Conservation (phyloP, 805 yeast species). For the Kregervanrija fluxuum region DNA sequence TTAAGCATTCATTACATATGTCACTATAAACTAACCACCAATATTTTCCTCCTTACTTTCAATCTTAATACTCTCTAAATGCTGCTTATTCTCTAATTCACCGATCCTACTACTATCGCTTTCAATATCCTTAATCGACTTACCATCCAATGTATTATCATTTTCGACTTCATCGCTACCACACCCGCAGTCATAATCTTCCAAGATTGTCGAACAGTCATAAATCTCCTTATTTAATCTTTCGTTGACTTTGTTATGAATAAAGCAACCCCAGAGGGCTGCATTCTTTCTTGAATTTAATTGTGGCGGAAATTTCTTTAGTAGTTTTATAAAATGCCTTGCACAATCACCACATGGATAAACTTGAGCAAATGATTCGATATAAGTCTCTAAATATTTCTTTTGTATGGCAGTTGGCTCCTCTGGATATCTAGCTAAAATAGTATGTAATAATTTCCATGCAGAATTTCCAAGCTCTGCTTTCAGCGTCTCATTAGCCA, state of each 20-base stretch:
- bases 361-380: conserved; percentile 76
- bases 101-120: conserved; percentile 1
- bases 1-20: not conserved
- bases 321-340: conserved; percentile 68
- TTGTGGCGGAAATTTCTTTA: conserved; percentile 79
- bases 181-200: conserved; percentile 96
- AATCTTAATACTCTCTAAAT: conserved; percentile 37
- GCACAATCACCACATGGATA: conserved; percentile 99
- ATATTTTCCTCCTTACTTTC: conserved; percentile 34
- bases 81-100: conserved; percentile 28
- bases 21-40: conserved; percentile 13
- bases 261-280: conserved; percentile 92
- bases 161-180: conserved; percentile 60
- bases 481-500: conserved; percentile 63
- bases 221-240: conserved; percentile 61
- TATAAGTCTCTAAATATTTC: conserved; percentile 53
- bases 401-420: conserved; percentile 60
- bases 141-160: conserved; percentile 26
- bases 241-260: conserved; percentile 82
- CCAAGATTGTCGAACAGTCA: conserved; percentile 80
- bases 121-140: conserved; percentile 9
- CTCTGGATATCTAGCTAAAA: conserved; percentile 88
- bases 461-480: conserved; percentile 88
- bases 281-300: conserved; percentile 68
- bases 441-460: conserved; percentile 89